Evolutionary conservation across 192 early-diverging fungal genomes (phyloP).

Genomic region (Linnemannia zychae): DNA sequence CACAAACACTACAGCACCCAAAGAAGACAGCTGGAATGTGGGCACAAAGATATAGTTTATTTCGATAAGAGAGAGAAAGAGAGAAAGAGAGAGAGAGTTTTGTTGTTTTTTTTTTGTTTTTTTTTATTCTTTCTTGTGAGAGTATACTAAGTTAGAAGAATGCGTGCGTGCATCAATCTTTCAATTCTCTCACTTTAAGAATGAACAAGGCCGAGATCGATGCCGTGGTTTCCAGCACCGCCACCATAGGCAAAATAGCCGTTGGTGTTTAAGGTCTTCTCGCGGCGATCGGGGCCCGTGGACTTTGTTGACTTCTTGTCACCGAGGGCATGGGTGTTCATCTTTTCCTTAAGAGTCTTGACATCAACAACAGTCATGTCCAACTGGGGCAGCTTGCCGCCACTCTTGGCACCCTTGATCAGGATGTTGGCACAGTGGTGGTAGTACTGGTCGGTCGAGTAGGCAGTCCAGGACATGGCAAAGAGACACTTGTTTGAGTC

Average conservation of each 20-base stretch:
- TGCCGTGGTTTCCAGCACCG: constrained; percentile 15
- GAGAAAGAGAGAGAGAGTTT: no score
- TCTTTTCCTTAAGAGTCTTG: constrained; percentile 11
- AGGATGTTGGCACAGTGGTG: constrained; percentile 78
- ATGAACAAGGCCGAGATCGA: constrained; percentile 17
- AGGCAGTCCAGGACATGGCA: constrained; percentile 78
- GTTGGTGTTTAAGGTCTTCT: constrained; percentile 9
- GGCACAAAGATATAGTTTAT: no score
- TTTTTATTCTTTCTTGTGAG: no score
- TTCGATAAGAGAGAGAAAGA: no score
- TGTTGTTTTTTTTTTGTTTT: no score
- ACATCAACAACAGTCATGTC: constrained; percentile 28
- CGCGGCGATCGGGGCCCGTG: neutral
- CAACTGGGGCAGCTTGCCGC: constrained; percentile 9
- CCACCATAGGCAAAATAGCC: constrained; percentile 20
- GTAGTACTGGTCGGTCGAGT: constrained; percentile 79
- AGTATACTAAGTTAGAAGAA: no score
- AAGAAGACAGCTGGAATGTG: no score
- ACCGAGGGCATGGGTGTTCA: constrained; percentile 21
- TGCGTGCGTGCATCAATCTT: no score
- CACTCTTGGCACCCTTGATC: constrained; percentile 54
- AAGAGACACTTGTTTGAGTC: constrained; percentile 51
- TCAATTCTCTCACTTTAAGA: no score
- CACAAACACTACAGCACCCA: no score
- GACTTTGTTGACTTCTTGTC: constrained; percentile 4